A percentile compares a stretch with the other conserved stretches of the same genome.
These are phyloP conservation scores for Geoglossum glabrum DNA, from an alignment of 495 filamentous ascomycete genomes.

Conservation along the genomic window DNA sequence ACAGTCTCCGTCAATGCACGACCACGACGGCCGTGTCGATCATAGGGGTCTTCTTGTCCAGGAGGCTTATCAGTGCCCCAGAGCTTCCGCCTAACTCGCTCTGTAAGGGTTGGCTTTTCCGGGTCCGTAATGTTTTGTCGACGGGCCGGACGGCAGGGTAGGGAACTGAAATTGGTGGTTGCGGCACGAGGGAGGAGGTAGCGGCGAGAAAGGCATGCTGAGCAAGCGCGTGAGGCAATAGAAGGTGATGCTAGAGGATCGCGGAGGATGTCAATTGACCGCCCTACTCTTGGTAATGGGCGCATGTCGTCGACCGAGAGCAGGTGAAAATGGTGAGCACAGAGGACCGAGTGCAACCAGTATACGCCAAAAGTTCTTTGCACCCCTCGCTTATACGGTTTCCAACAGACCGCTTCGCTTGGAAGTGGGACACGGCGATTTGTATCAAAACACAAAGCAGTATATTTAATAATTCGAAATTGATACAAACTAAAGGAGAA, in stretches of 20 bases:
- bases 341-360: no score
- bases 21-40: not conserved
- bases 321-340: no score
- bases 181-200: not conserved
- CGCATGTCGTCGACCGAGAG: no score
- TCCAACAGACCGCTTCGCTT: no score
- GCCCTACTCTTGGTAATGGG: not conserved
- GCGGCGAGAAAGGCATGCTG: not conserved
- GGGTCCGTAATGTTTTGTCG: not conserved
- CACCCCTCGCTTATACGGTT: no score
- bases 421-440: no score
- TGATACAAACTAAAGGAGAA: no score
- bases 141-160: not conserved
- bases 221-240: not conserved
- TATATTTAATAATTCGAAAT: no score
- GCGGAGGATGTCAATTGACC: not conserved
- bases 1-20: slow-evolving; percentile 3
- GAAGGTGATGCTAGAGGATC: not conserved
- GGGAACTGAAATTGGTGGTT: not conserved
- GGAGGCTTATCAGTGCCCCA: slow-evolving; percentile 37
- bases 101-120: slow-evolving; percentile 19
- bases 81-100: slow-evolving; percentile 30
- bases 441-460: no score
- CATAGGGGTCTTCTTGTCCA: slow-evolving; percentile 33
- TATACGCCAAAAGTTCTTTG: no score